Percentiles rank a stretch among this genome's conserved stretches.
These are phyloP conservation scores for Spergularia marina DNA, from an alignment of 148 eudicot genomes.

Conservation along the genomic window DNA sequence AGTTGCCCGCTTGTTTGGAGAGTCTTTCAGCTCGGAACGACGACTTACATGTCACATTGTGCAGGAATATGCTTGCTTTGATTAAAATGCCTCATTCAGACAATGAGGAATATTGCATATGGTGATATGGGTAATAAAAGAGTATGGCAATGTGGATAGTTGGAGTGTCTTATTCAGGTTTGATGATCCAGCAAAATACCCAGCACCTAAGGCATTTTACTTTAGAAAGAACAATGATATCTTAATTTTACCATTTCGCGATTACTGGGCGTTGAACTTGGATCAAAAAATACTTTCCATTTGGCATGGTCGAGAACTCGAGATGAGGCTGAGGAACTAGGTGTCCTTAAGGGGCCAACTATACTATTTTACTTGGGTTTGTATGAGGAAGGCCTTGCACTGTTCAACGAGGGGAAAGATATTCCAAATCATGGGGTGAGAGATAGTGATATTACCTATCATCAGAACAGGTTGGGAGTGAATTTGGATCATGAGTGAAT, in stretches of 20 bases:
- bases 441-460: too few species aligned
- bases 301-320: neutral
- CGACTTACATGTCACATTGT: neutral
- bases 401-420: too few species aligned
- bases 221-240: constrained; percentile 14
- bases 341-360: neutral
- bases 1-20: neutral
- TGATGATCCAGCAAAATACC: neutral
- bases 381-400: neutral
- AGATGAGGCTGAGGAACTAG: neutral
- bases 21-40: neutral
- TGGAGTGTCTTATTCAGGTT: neutral
- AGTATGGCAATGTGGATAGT: neutral
- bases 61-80: neutral
- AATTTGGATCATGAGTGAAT: too few species aligned
- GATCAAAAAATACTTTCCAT: neutral
- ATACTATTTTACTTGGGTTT: neutral
- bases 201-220: neutral
- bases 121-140: constrained; percentile 21
- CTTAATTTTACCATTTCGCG: neutral
- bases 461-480: too few species aligned
- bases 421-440: too few species aligned
- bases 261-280: too few species aligned
- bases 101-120: neutral
- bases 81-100: neutral